These are phyloP conservation scores for Apiotrichum akiyoshidainum DNA, from an alignment of 1,284 basidiomycete species.

Conservation along the genomic window DNA sequence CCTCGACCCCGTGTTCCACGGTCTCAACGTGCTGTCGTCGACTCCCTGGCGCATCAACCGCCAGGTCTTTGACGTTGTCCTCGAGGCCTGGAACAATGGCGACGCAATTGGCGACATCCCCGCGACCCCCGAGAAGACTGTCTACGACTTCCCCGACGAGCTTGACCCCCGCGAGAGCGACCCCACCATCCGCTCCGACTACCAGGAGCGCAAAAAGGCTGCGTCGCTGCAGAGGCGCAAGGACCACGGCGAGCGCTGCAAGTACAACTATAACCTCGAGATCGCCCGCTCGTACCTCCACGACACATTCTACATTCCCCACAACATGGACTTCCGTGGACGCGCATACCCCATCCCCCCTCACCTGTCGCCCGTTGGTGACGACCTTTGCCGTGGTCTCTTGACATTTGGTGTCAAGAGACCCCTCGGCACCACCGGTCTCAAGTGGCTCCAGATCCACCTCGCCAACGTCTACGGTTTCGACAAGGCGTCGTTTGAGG, in stretches of 20 bases:
- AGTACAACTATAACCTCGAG: constrained; percentile 95
- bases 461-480: constrained; percentile 88
- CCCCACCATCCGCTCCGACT: constrained; percentile 62
- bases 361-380: constrained; percentile 92
- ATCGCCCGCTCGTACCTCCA: constrained; percentile 71
- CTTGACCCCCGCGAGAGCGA: constrained; percentile 66
- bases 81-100: constrained; percentile 79
- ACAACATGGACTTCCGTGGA: constrained; percentile 97
- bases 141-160: constrained; percentile 56
- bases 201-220: constrained; percentile 61
- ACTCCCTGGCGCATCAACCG: constrained; percentile 91
- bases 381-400: constrained; percentile 88
- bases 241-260: constrained; percentile 87
- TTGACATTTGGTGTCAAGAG: constrained; percentile 79
- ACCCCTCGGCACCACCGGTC: constrained; percentile 73
- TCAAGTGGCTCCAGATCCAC: constrained; percentile 88
- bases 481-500: constrained; percentile 92
- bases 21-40: constrained; percentile 82
- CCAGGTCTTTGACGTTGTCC: constrained; percentile 67
- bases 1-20: constrained; percentile 81
- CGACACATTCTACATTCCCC: constrained; percentile 85
- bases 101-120: constrained; percentile 73
- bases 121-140: constrained; percentile 53
- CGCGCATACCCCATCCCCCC: constrained; percentile 96
- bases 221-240: constrained; percentile 66